Base-by-base conservation (phyloP, 805 yeast genomes). In the Wilhelminamyces savonicus region DNA sequence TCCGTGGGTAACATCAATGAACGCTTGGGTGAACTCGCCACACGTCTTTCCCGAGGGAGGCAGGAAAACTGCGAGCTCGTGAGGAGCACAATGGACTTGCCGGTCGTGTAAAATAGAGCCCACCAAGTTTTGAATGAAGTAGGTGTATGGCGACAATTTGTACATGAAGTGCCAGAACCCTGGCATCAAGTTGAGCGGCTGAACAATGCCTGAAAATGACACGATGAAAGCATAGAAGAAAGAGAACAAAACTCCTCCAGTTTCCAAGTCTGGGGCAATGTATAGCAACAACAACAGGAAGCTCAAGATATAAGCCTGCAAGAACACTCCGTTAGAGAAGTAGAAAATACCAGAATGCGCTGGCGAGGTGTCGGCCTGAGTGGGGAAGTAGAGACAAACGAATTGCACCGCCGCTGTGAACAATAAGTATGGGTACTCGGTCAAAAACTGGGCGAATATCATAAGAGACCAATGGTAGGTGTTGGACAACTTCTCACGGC, bases 381-480 rank as follows among this genome's bases (percentile, higher is more conserved):
- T 41, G 27, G 66, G 54, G 10, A 76, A 74, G 30, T 60, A 44
- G 58, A 42, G 64, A 58, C 22, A 69, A 35, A 21, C 66, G 41
- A 32, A 69, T 52, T 38, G 35, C 54, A 61, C 29, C 4, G 54
- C 40, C 3, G 50, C 47, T 14, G 48, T 51, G 22, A 52, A 31
- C 9, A 53, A 21, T 13, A 48, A 69, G 56, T 75, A 82, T 2
- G 87, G 86, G 13, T 78, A 42, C 49, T 82, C 90, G 35, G 65
- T 66, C 13, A 74, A 23, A 37, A 62, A 62, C 43, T 77, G 78
- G 5, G 79, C 53, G 13, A 78, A 28, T 27, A 78, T 46, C 53
- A 82, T 52, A 23, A 70, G 53, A 16, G 76, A 62, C 88, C 88
- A 82, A 44, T 78, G 81, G 60, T 76, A 82, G 23, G 83, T 82